Base-by-base conservation (phyloP, 768 basidiomycete genomes). In the Boletus subparvulus region DNA sequence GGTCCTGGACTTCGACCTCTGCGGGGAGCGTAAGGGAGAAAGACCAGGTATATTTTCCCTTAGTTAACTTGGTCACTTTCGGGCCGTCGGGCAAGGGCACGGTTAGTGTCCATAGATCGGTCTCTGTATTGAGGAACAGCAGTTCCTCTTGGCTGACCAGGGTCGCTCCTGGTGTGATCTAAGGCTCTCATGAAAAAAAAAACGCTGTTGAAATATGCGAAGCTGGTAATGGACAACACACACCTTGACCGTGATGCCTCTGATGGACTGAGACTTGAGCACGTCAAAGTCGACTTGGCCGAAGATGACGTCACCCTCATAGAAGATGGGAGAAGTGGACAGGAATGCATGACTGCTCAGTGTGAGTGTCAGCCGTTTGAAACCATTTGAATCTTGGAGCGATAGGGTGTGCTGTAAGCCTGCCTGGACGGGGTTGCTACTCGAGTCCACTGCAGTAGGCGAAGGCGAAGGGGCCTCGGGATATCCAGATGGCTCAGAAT, bases 141-240 rank as follows among this genome's bases (percentile, higher is more conserved):
- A 73, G 63, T 54, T 83, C 80, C 49, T 85, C 81, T 59, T 85
- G 83, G 14, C 82, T 82, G 6, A 84, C 80, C 3, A 78, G 68
- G 5, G 82, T 83, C 17, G 79, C 78, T 6, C 79, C 77, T 32
- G 71, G 82, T 36, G 71, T 68, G 11, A 82, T 67, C 83, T 61
- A 39, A 16, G 13, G 4, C 3, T 5, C 17, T 39, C 24, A 14
- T 48, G 37, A 59, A 41, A 19, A 42, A 19, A 42, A 41, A 21
- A 17, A 14, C 3, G 12, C 6, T 3, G 16, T 21, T 11, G 5
- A 16, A 13, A n/a, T 9, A 35, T 8, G 19, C 3, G 6, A 44
- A 11, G 36, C 39, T 42, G 17, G 28, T 9, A 30, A 43, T n/a
- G 46, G 39, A 45, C 26, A 12, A 39, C 21, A 74, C 78, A 51